Conservation (phyloP, 1,284 basidiomycete genomes). For the Chiua sp. region DNA sequence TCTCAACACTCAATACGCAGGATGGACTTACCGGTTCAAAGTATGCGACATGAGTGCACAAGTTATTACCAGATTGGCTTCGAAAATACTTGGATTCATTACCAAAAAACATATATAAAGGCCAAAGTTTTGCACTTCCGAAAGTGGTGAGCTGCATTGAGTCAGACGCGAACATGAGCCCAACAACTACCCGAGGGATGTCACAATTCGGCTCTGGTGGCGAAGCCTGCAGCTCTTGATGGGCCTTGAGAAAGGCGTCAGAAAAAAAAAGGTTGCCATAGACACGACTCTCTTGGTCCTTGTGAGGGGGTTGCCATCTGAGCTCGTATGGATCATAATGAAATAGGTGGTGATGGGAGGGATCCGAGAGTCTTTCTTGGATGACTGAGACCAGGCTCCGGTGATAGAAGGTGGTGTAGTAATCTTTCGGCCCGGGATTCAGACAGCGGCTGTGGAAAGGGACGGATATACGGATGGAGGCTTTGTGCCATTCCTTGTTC, state of each 20-base stretch:
- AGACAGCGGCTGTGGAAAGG: too few relatives aligned
- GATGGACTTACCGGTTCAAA: not conserved
- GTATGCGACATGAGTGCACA: not conserved
- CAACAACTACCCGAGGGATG: not conserved
- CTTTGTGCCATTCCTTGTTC: too few relatives aligned
- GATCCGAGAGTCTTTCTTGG: not conserved
- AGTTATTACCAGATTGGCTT: not conserved
- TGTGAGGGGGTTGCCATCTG: not conserved
- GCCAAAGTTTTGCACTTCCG: not conserved
- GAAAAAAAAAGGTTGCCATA: not conserved
- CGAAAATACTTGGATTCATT: not conserved
- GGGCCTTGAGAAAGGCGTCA: not conserved
- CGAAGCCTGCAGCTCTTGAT: not conserved
- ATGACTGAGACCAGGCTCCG: slow-evolving; percentile 1
- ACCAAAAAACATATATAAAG: not conserved
- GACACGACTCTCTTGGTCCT: too few relatives aligned
- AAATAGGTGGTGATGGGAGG: not conserved
- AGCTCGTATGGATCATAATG: too few relatives aligned
- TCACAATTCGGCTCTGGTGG: not conserved
- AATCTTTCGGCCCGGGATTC: not conserved
- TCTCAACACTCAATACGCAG: too few relatives aligned
- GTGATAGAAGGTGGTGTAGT: slow-evolving; percentile 1
- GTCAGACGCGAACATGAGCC: not conserved
- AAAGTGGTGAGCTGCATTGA: not conserved
- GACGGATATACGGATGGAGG: too few relatives aligned